Percentiles rank a stretch among this genome's conserved stretches.
These are phyloP conservation scores for Tulasnella sp. DNA, from an alignment of 768 basidiomycete genomes.

Conservation along the genomic window DNA sequence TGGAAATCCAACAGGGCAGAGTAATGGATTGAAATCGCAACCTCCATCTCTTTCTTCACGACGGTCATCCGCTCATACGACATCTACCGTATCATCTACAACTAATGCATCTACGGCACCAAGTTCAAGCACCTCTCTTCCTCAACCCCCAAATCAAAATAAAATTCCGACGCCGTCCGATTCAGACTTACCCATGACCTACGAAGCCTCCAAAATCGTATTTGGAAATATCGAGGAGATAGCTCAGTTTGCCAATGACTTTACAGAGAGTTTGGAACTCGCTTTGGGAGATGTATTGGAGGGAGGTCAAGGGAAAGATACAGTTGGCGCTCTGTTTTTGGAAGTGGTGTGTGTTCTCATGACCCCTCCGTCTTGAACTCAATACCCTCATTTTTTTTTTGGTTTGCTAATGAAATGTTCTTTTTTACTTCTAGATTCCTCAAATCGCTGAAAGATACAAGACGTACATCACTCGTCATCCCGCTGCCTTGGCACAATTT, in stretches of 20 bases:
- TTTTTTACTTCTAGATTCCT: slow-evolving; percentile 38
- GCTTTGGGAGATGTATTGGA: slow-evolving; percentile 52
- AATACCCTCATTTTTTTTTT: neutral
- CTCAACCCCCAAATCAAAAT: too few relatives aligned
- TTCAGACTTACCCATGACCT: slow-evolving; percentile 54
- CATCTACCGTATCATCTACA: slow-evolving; percentile 11
- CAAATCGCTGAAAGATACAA: slow-evolving; percentile 60
- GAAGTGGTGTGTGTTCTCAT: slow-evolving; percentile 40
- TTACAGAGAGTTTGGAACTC: slow-evolving; percentile 49
- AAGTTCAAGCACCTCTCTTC: slow-evolving; percentile 27
- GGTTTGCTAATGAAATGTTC: slow-evolving; percentile 7
- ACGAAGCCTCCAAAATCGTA: slow-evolving; percentile 54
- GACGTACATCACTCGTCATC: slow-evolving; percentile 68
- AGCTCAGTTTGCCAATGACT: slow-evolving; percentile 53
- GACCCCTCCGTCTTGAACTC: neutral
- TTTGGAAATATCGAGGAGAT: slow-evolving; percentile 69
- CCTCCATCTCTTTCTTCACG: slow-evolving; percentile 13
- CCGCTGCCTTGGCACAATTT: slow-evolving; percentile 58
- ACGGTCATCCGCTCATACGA: slow-evolving; percentile 14
- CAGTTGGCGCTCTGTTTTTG: slow-evolving; percentile 56
- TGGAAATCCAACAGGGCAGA: neutral
- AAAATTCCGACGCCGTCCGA: neutral
- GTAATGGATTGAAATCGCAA: slow-evolving; percentile 20
- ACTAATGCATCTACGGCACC: slow-evolving; percentile 21
- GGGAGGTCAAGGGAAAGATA: slow-evolving; percentile 54